Evolutionary conservation across 106 monocot genomes (phyloP), one percentile per base, ranked within the genome.

Genomic region (Dendrobium huoshanense): DNA sequence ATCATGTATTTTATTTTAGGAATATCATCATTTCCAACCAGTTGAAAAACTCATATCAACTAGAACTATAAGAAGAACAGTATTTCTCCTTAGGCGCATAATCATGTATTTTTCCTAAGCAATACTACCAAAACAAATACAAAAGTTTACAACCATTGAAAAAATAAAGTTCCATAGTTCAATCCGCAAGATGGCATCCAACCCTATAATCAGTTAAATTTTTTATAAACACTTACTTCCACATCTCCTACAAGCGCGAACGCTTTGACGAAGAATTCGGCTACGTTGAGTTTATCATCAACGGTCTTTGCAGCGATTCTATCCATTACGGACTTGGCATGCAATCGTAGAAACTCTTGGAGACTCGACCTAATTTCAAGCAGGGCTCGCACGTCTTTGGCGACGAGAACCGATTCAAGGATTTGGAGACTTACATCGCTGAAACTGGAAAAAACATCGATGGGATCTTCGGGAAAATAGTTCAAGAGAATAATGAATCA

Each of bases 211-310:
- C 29, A 37, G 27, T 61, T n/a, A 61, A 79, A 27, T 25, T 42
- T 10, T 64, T 4, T 17, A 27, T 5, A 9, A 41, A 59, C 15
- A 31, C 83, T 84, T 75, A 93, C 98, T 80, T 95, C 94, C n/a
- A 85, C 86, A 25, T 98, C 92, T 41, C 95, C 95, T 5, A 88
- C 83, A 7, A 94, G 83, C 79, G 92, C 91, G 77, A 98, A 94
- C 4, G 98, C 95, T 70, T 79, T 74, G 20, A 93, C 88, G 55
- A 98, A 92, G 84, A 98, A 98, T 19, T 98, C 89, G 29, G 88
- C 89, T 44, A 83, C 49, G 18, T 18, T 41, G 24, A 98, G 91
- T 79, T 87, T 93, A 85, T 64, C 77, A 67, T 87, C 81, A 20
- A 25, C 55, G 41, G 55, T 41, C 43, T 81, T 88, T 51, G 73